Evolutionary conservation across 192 early-diverging fungal species (phyloP).

Genomic region (Diversispora epigaea): DNA sequence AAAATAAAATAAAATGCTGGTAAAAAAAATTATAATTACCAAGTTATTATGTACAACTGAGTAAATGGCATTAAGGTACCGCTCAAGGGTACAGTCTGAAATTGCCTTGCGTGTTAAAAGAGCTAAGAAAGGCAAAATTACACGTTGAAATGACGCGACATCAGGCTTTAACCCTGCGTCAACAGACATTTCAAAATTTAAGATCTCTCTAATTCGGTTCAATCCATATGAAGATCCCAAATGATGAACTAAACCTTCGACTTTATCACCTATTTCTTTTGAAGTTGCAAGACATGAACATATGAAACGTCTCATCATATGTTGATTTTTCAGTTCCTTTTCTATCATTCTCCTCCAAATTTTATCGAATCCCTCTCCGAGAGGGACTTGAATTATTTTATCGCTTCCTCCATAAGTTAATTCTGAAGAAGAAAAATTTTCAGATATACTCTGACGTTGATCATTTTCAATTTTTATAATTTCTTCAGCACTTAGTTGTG

Average conservation of each 20-base stretch:
- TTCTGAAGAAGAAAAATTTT: slow-evolving; percentile 23
- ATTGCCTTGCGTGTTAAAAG: slow-evolving; percentile 39
- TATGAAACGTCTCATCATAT: slow-evolving; percentile 24
- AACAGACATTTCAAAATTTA: slow-evolving; percentile 33
- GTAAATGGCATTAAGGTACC: slow-evolving; percentile 36
- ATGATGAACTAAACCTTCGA: slow-evolving; percentile 31
- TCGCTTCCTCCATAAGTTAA: slow-evolving; percentile 21
- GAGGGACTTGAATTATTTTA: neutral
- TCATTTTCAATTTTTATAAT: neutral
- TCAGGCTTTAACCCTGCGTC: slow-evolving; percentile 23
- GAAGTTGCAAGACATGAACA: slow-evolving; percentile 27
- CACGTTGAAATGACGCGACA: slow-evolving; percentile 41
- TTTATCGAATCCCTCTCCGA: neutral
- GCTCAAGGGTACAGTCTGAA: slow-evolving; percentile 37
- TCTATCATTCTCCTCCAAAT: neutral
- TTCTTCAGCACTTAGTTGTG: no score
- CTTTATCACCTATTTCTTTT: slow-evolving; percentile 33
- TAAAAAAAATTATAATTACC: neutral
- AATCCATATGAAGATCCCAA: slow-evolving; percentile 26
- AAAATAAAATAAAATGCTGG: no score
- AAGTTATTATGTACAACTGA: slow-evolving; percentile 36
- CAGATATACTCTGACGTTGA: neutral
- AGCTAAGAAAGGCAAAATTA: slow-evolving; percentile 41
- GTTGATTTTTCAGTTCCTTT: slow-evolving; percentile 1
- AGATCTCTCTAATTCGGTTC: slow-evolving; percentile 33